Percentiles rank a stretch among this genome's conserved stretches.
Evolutionary conservation across 1,284 basidiomycete species (phyloP).

Genomic region (Ustanciosporium gigantosporum): DNA sequence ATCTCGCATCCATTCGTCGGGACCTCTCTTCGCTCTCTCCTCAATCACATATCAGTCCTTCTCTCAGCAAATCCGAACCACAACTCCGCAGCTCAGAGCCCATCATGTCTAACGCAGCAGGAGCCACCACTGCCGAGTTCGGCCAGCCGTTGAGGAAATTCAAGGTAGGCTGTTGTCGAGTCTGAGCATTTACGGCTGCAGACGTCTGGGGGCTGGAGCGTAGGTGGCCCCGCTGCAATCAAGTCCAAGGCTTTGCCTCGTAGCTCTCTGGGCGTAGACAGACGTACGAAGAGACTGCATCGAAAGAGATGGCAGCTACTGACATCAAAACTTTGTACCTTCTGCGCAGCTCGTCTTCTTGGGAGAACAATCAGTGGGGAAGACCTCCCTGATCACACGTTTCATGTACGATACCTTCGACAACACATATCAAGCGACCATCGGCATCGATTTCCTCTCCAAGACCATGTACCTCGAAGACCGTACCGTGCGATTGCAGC

Average conservation of each 20-base stretch:
- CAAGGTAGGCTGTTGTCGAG: constrained; percentile 56
- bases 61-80: too few species aligned
- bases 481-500: constrained; percentile 91
- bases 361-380: constrained; percentile 57
- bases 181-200: neutral
- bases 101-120: constrained; percentile 33
- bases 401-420: constrained; percentile 99
- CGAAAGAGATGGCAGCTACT: too few species aligned
- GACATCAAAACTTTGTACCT: neutral
- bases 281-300: too few species aligned
- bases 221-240: too few species aligned
- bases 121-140: constrained; percentile 51
- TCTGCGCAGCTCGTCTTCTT: constrained; percentile 53
- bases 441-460: constrained; percentile 98
- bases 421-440: constrained; percentile 99
- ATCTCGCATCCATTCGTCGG: too few species aligned
- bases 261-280: too few species aligned
- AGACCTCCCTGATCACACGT: constrained; percentile 93
- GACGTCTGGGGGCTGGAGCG: too few species aligned
- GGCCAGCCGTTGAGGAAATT: constrained; percentile 59
- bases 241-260: too few species aligned
- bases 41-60: too few species aligned
- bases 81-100: too few species aligned
- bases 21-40: too few species aligned
- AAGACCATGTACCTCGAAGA: constrained; percentile 99